phyloP scores from a whole-genome alignment of 75 land plant genomes.

The Larix kaempferi region DNA sequence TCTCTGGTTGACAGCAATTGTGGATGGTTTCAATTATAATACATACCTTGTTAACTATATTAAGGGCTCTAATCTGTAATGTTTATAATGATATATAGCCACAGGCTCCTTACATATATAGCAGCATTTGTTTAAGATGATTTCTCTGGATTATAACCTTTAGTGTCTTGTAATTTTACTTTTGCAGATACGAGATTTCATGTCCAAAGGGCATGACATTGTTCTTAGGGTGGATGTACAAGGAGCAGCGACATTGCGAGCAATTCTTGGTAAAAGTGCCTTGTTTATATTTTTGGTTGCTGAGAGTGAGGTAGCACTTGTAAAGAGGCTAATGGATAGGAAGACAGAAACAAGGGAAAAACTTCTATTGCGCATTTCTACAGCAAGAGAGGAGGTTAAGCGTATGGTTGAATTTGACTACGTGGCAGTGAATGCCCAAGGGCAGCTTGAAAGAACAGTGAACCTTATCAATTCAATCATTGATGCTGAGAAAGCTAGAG shows the following conservation, averaged over 20 bases:
- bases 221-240: conserved; percentile 92
- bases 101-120: background rate
- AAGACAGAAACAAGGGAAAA: conserved; percentile 84
- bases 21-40: too few species aligned
- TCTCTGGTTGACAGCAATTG: too few species aligned
- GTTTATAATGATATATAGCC: background rate
- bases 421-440: conserved; percentile 91
- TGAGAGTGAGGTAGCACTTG: conserved; percentile 82
- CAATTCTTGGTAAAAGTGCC: conserved; percentile 68
- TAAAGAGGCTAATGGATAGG: conserved; percentile 75
- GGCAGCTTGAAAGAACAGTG: conserved; percentile 81
- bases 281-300: conserved; percentile 87
- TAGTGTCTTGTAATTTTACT: background rate
- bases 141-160: background rate
- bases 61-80: too few species aligned
- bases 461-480: conserved; percentile 73
- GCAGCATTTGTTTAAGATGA: background rate
- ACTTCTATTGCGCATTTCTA: conserved; percentile 74
- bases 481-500: conserved; percentile 94
- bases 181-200: conserved; percentile 73
- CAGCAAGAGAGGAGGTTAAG: conserved; percentile 90
- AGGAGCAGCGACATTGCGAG: conserved; percentile 86
- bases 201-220: conserved; percentile 80
- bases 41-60: too few species aligned
- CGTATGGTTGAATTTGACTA: conserved; percentile 78